Evolutionary conservation across 768 basidiomycete genomes (phyloP).

Genomic region (Tremella fuciformis): DNA sequence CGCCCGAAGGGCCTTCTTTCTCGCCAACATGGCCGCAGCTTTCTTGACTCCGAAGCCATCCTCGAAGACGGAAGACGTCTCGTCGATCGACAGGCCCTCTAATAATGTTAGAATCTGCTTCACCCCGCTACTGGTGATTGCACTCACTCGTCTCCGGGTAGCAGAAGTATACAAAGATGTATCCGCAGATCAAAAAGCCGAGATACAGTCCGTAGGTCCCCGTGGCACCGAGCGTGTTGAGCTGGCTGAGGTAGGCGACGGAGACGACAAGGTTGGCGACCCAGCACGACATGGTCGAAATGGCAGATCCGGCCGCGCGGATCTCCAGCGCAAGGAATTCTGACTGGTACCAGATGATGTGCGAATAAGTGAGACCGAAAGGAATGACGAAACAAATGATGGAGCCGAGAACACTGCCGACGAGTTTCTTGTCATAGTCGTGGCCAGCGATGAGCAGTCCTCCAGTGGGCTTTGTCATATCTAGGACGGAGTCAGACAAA

Average conservation of each 20-base stretch:
- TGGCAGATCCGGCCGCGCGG: slow-evolving; percentile 17
- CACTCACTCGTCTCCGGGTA: slow-evolving; percentile 24
- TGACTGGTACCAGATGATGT: slow-evolving; percentile 23
- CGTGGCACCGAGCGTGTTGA: slow-evolving; percentile 17
- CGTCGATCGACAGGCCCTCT: too few species aligned
- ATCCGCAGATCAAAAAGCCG: slow-evolving; percentile 17
- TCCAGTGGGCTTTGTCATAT: too few species aligned
- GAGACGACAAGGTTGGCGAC: slow-evolving; percentile 28
- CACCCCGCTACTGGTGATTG: too few species aligned
- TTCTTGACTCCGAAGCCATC: too few species aligned
- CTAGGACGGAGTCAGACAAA: too few species aligned
- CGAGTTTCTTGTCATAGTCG: too few species aligned
- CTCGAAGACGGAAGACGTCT: too few species aligned
- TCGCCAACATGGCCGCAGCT: too few species aligned
- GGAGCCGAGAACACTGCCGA: slow-evolving; percentile 17
- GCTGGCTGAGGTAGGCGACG: slow-evolving; percentile 22
- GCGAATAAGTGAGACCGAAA: slow-evolving; percentile 17
- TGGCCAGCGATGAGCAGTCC: too few species aligned
- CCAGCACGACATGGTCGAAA: slow-evolving; percentile 18
- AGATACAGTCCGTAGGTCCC: slow-evolving; percentile 27
- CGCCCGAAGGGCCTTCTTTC: too few species aligned
- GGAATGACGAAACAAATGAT: slow-evolving; percentile 21
- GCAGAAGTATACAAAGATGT: slow-evolving; percentile 24
- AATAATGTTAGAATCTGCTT: too few species aligned
- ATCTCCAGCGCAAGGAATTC: slow-evolving; percentile 31